These are phyloP conservation scores for Globisporangium iwayamae DNA, from an alignment of 352 stramenopile genomes.

Conservation along the genomic window DNA sequence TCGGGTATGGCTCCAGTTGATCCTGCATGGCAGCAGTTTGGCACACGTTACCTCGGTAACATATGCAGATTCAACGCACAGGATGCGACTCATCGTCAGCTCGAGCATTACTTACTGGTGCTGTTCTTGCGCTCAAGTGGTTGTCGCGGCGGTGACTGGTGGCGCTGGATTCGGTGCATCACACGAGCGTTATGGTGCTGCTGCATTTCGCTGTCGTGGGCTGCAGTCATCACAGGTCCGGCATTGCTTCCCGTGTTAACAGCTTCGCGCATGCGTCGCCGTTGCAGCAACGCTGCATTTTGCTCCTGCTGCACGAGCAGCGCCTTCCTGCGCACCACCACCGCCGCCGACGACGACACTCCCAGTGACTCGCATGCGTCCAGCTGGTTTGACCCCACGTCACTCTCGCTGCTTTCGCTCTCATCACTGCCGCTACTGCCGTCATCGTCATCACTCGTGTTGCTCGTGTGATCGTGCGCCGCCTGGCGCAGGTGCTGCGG, in stretches of 20 bases:
- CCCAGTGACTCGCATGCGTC: neutral
- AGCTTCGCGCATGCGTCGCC: neutral
- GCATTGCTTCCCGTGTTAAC: too few relatives aligned
- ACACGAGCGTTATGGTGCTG: neutral
- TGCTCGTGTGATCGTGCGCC: constrained; percentile 3
- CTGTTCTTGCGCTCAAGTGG: neutral
- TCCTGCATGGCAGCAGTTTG: neutral
- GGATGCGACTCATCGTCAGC: too few relatives aligned
- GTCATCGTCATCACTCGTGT: neutral
- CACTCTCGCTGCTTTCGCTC: neutral
- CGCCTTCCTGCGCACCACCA: neutral
- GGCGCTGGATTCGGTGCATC: neutral
- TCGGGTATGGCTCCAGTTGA: neutral
- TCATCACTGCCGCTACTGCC: neutral
- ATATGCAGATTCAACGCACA: neutral
- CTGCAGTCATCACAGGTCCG: too few relatives aligned
- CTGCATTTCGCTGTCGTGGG: neutral
- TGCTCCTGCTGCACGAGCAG: neutral
- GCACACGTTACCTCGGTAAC: too few relatives aligned
- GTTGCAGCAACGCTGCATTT: neutral
- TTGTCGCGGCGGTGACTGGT: neutral
- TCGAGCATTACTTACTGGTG: neutral
- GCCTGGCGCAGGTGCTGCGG: constrained; percentile 9
- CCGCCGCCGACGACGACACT: neutral
- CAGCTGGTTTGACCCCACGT: constrained; percentile 3